These are phyloP conservation scores for Amphirosellinia nigrospora DNA, from an alignment of 495 filamentous ascomycete species.

Conservation along the genomic window DNA sequence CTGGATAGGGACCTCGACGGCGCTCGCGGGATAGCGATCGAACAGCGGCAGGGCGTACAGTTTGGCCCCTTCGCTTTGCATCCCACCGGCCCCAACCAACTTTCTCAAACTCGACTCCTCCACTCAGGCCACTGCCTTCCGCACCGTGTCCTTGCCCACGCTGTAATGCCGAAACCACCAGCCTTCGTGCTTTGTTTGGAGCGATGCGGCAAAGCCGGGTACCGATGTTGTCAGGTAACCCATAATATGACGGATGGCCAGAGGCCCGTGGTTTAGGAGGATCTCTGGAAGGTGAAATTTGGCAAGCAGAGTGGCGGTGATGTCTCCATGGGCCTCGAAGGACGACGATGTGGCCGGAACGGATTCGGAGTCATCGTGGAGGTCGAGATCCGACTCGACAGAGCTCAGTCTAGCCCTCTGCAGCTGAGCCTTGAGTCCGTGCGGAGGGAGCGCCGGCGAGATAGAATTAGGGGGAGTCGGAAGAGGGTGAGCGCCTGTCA, in stretches of 20 bases:
- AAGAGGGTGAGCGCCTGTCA: slow-evolving; percentile 65
- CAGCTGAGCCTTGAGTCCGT: slow-evolving; percentile 70
- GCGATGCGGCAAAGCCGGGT: slow-evolving; percentile 91
- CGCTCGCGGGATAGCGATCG: slow-evolving; percentile 51
- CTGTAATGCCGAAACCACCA: slow-evolving; percentile 85
- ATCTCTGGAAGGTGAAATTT: slow-evolving; percentile 92
- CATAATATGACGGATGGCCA: slow-evolving; percentile 95
- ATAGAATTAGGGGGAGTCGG: slow-evolving; percentile 97
- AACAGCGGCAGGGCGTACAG: slow-evolving; percentile 52
- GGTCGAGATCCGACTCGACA: slow-evolving; percentile 88
- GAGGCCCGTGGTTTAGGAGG: slow-evolving; percentile 82
- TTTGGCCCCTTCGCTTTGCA: slow-evolving; percentile 74
- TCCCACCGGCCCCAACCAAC: slow-evolving; percentile 98
- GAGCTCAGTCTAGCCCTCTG: slow-evolving; percentile 66
- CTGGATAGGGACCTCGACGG: slow-evolving; percentile 53
- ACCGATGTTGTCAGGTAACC: slow-evolving; percentile 90
- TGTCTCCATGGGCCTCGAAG: slow-evolving; percentile 77
- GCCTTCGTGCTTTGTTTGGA: slow-evolving; percentile 86
- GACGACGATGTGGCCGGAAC: slow-evolving; percentile 56
- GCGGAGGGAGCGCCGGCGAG: slow-evolving; percentile 85
- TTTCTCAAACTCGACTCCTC: slow-evolving; percentile 91
- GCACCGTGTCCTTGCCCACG: slow-evolving; percentile 63
- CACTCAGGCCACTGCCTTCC: slow-evolving; percentile 68
- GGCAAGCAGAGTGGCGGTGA: slow-evolving; percentile 85
- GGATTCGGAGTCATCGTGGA: slow-evolving; percentile 72